Evolutionary conservation across 2,329 filamentous ascomycete species (phyloP).

Genomic region (Aspergillus chevalieri): DNA sequence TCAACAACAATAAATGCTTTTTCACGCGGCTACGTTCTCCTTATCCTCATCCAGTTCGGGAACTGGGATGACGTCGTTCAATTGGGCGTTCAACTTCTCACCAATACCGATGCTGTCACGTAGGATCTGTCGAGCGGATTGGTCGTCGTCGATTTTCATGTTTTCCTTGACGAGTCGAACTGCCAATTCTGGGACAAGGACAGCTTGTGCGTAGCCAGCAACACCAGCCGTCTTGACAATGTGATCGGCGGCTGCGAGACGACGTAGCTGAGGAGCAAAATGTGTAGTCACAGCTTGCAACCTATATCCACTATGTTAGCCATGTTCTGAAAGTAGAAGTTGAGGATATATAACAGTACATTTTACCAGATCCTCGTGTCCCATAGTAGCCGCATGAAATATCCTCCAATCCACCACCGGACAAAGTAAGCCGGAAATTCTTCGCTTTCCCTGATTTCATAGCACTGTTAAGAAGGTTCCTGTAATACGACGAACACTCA

Average conservation of each 20-base stretch:
- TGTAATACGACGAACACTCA: conserved; percentile 52
- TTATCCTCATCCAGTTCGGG: conserved; percentile 1
- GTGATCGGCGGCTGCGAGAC: conserved; percentile 57
- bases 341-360: conserved; percentile 47
- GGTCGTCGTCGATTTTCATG: conserved; percentile 42
- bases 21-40: not conserved
- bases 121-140: conserved; percentile 51
- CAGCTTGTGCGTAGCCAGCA: conserved; percentile 63
- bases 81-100: conserved; percentile 60
- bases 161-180: conserved; percentile 54
- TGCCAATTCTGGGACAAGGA: conserved; percentile 67
- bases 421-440: conserved; percentile 52
- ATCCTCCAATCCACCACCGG: conserved; percentile 42
- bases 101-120: conserved; percentile 63
- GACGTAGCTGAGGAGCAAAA: conserved; percentile 56
- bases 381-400: conserved; percentile 80
- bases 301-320: conserved; percentile 21
- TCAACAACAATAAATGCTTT: not conserved
- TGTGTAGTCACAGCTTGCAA: conserved; percentile 55
- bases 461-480: conserved; percentile 49
- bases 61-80: conserved; percentile 47
- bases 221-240: conserved; percentile 62
- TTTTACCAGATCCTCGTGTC: conserved; percentile 61
- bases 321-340: not conserved
- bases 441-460: conserved; percentile 55